Conservation (phyloP, 768 basidiomycete species). For the Leccinum disarticulatum region DNA sequence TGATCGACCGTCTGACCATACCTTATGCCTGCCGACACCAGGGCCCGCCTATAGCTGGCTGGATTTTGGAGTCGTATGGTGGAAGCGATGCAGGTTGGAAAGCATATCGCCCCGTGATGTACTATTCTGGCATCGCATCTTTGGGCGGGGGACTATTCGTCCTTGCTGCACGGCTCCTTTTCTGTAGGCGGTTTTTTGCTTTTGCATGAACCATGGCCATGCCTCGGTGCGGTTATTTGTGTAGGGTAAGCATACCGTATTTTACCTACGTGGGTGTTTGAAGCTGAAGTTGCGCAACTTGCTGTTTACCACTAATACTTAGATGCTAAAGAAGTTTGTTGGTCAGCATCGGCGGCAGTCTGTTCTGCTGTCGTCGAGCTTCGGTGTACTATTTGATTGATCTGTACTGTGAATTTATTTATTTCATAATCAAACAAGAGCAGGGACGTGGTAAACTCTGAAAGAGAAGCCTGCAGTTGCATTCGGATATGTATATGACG, state of each 20-base stretch:
- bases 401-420: background rate
- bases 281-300: background rate
- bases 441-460: background rate
- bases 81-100: constrained; percentile 18
- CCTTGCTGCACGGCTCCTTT: constrained; percentile 11
- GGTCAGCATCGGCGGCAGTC: background rate
- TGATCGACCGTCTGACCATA: background rate
- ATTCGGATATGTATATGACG: background rate
- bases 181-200: constrained; percentile 11
- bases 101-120: constrained; percentile 33
- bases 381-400: background rate
- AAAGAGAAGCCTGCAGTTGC: background rate
- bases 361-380: background rate
- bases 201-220: constrained; percentile 9
- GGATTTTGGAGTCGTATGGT: constrained; percentile 29
- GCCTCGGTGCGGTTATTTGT: background rate
- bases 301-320: background rate
- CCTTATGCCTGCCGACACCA: constrained; percentile 1
- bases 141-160: constrained; percentile 24
- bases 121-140: constrained; percentile 29
- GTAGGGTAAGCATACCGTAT: background rate
- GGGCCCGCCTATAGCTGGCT: constrained; percentile 33
- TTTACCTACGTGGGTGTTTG: background rate
- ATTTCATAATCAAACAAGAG: background rate
- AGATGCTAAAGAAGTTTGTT: background rate